Conservation (phyloP, 169 alveolate species). For the Eimeria acervulina region DNA sequence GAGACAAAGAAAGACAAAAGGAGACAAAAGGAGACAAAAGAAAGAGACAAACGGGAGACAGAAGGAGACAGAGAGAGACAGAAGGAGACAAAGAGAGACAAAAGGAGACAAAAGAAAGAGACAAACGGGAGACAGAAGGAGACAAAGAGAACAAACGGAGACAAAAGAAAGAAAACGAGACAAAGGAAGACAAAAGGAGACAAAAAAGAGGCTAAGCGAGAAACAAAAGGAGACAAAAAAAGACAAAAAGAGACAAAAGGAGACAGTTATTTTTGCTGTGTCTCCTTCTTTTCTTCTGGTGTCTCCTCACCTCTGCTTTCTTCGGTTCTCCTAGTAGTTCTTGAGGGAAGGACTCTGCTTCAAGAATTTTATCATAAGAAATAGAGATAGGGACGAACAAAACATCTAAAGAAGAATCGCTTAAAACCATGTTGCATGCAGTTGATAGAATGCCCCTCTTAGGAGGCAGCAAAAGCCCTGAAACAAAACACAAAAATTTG, state of each 20-base stretch:
- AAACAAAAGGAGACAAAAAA: too few species aligned
- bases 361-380: conserved; percentile 75
- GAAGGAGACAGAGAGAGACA: too few species aligned
- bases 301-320: conserved; percentile 25
- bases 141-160: background rate
- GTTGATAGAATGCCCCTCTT: conserved; percentile 1
- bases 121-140: too few species aligned
- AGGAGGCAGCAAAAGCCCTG: conserved; percentile 56
- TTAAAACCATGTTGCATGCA: conserved; percentile 9
- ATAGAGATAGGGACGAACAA: conserved; percentile 51
- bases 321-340: conserved; percentile 55
- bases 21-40: too few species aligned
- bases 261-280: background rate
- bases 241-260: background rate
- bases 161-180: too few species aligned
- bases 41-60: too few species aligned
- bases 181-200: too few species aligned
- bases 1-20: too few species aligned
- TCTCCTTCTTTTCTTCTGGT: too few species aligned
- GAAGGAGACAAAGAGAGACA: background rate
- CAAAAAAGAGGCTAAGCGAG: too few species aligned
- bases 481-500: background rate
- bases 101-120: too few species aligned
- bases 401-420: conserved; percentile 4
- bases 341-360: conserved; percentile 71